These are phyloP conservation scores for Colletotrichum filicis DNA, from an alignment of 2,329 filamentous ascomycete genomes.

Conservation along the genomic window DNA sequence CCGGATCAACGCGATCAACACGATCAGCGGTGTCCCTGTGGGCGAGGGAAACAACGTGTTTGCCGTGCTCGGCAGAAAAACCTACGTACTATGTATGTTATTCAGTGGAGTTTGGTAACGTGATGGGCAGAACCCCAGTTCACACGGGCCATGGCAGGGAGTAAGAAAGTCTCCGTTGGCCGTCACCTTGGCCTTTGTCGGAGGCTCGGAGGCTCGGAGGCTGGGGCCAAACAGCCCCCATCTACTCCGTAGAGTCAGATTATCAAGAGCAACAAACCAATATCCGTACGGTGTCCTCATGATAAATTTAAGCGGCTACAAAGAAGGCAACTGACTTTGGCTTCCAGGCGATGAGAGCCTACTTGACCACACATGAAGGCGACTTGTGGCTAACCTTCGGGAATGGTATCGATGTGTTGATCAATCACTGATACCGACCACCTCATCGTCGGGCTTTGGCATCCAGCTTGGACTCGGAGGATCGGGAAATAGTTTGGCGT, in stretches of 20 bases:
- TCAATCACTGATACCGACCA: too few relatives aligned
- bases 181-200: background rate
- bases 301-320: background rate
- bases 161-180: background rate
- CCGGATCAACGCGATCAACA: slow-evolving; percentile 25
- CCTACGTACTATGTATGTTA: background rate
- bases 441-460: background rate
- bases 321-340: background rate
- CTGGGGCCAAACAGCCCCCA: too few relatives aligned
- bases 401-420: too few relatives aligned
- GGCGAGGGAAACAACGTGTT: background rate
- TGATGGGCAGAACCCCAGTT: slow-evolving; percentile 1
- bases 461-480: background rate
- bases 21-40: slow-evolving; percentile 14
- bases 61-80: too few relatives aligned
- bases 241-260: too few relatives aligned
- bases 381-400: background rate
- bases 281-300: background rate
- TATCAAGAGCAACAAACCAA: too few relatives aligned
- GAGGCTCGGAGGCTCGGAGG: background rate
- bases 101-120: slow-evolving; percentile 26
- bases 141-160: slow-evolving; percentile 10
- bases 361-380: background rate
- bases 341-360: too few relatives aligned
- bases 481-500: slow-evolving; percentile 15